Evolutionary conservation across 2,329 filamentous ascomycete species (phyloP), one percentile per base, ranked within the genome.

Genomic region (Tolypocladium sp.): DNA sequence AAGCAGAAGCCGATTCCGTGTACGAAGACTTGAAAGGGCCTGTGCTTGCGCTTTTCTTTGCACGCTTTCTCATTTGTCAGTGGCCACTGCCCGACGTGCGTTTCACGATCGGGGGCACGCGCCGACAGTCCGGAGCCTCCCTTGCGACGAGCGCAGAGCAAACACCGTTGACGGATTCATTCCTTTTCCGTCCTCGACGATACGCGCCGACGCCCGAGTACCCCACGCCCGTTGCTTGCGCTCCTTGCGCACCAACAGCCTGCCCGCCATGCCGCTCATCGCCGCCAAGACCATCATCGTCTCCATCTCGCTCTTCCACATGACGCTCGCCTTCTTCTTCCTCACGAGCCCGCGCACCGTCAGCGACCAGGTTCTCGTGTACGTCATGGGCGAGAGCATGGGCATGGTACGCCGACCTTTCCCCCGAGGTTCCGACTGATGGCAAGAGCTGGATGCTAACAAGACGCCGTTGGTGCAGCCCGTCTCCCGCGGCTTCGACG

Each of bases 281-380:
- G 92, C 90, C 2, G 86, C 87, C 61, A 88, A 83, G 69, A 90
- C 88, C 10, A 87, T 96, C 72, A 88, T 97, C 67, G 88, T 90
- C 66, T 87, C 86, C 57, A 78, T 96, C 66, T 89, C 89, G 66
- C 82, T 96, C 70, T 91, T 94, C 77, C 90, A 96, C 76, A 74
- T 96, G 64, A 90, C 90, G 7, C 79, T 94, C 55, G 91, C 87
- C 67, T 92, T 88, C 74, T 91, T 94, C 77, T 88, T 97, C 76
- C 80, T 95, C 67, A 88, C 84, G 49, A 86, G 82, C 60, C 92
- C 92, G 7, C 76, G 77, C 62, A 80, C 83, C 51, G 80, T 97
- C 67, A 85, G 89, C 55, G 88, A 93, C 69, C 91, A 95, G 68
- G 86, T 88, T 57, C 73, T 96, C 27, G 90, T 96, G 55, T 90